Evolutionary conservation across 768 basidiomycete genomes (phyloP).

Genomic region (Trametes cinnabarina): DNA sequence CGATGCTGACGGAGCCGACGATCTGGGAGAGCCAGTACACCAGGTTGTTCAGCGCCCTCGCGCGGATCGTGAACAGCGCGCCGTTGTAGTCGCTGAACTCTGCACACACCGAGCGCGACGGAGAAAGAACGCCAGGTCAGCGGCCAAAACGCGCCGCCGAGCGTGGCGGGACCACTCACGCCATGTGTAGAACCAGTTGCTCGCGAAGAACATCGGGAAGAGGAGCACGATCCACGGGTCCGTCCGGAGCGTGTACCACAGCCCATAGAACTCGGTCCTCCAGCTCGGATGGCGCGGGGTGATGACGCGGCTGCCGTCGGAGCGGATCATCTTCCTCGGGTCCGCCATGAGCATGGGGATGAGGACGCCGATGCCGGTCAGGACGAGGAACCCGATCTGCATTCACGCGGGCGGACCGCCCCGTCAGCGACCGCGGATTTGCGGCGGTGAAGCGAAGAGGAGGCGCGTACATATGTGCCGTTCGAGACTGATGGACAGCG

Average conservation of each 20-base stretch:
- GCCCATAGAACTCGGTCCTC: constrained; percentile 69
- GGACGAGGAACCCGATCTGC: constrained; percentile 72
- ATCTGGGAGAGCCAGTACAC: constrained; percentile 83
- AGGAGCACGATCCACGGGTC: constrained; percentile 73
- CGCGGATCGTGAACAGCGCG: constrained; percentile 78
- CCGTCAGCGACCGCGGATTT: neutral
- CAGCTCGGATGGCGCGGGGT: constrained; percentile 69
- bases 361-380: constrained; percentile 65
- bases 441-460: neutral
- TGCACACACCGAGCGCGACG: constrained; percentile 26
- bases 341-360: constrained; percentile 72
- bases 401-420: neutral
- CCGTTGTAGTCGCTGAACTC: constrained; percentile 80
- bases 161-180: constrained; percentile 43
- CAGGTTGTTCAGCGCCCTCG: constrained; percentile 72
- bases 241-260: constrained; percentile 63
- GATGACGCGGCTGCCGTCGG: constrained; percentile 68
- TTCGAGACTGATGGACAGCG: constrained; percentile 49
- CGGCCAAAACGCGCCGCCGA: constrained; percentile 1
- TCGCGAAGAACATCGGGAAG: constrained; percentile 84
- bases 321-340: constrained; percentile 69
- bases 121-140: too few relatives aligned
- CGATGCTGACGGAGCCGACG: constrained; percentile 69
- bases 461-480: constrained; percentile 64
- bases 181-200: constrained; percentile 87